These are phyloP conservation scores for Paraphaeosphaeria minitans DNA, from an alignment of 2,329 filamentous ascomycete genomes.

Conservation along the genomic window DNA sequence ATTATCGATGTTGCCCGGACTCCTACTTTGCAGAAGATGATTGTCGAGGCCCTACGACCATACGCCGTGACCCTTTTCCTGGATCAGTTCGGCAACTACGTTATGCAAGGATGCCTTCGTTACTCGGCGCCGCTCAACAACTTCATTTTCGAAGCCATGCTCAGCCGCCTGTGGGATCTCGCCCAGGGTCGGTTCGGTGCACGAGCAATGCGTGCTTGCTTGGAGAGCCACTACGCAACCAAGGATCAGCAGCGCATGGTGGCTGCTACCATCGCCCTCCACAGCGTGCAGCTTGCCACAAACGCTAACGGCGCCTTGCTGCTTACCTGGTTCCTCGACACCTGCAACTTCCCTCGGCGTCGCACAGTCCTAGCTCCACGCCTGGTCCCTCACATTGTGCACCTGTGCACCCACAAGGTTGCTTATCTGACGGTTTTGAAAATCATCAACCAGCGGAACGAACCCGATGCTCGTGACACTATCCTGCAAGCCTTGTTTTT, in stretches of 20 bases:
- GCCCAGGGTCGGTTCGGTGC: slow-evolving; percentile 92
- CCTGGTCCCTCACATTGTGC: slow-evolving; percentile 89
- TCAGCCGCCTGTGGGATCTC: slow-evolving; percentile 91
- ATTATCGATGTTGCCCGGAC: slow-evolving; percentile 97
- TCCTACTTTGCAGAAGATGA: slow-evolving; percentile 78
- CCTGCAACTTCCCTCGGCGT: slow-evolving; percentile 91
- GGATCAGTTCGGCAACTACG: slow-evolving; percentile 98
- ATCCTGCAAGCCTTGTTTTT: slow-evolving; percentile 94
- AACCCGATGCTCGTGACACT: slow-evolving; percentile 87
- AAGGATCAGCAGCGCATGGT: slow-evolving; percentile 96
- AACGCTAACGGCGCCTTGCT: slow-evolving; percentile 94
- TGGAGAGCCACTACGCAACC: slow-evolving; percentile 93
- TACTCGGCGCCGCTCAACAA: slow-evolving; percentile 89
- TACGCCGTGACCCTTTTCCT: slow-evolving; percentile 92
- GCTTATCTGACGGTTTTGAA: slow-evolving; percentile 96
- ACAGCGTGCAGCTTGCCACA: slow-evolving; percentile 94
- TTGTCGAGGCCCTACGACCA: slow-evolving; percentile 81
- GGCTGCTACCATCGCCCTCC: slow-evolving; percentile 90
- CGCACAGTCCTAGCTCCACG: slow-evolving; percentile 90
- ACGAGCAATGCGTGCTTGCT: slow-evolving; percentile 92
- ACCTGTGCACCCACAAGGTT: slow-evolving; percentile 97
- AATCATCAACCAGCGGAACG: slow-evolving; percentile 96
- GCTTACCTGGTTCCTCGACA: slow-evolving; percentile 97
- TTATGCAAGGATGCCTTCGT: slow-evolving; percentile 93
- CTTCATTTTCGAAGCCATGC: slow-evolving; percentile 98